Evolutionary conservation across 768 basidiomycete species (phyloP).

Genomic region (Serendipita indica): DNA sequence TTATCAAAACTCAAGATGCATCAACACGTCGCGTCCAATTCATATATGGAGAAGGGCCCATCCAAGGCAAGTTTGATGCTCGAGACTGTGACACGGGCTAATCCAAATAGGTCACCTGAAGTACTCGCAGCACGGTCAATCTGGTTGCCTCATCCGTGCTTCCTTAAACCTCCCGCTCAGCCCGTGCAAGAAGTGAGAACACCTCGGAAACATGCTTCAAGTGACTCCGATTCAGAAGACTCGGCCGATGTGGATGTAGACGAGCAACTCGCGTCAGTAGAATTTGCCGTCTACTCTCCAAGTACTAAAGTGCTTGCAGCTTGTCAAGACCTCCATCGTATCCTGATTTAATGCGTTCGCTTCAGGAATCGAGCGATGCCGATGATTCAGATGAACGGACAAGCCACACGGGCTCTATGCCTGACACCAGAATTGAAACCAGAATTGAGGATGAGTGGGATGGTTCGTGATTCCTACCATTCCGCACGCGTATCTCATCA

Average conservation of each 20-base stretch:
- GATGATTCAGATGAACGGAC: constrained; percentile 2
- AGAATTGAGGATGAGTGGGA: constrained; percentile 4
- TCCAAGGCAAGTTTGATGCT: neutral
- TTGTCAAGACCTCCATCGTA: neutral
- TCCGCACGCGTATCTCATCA: constrained; percentile 10
- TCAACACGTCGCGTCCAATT: constrained; percentile 46
- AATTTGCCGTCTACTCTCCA: neutral
- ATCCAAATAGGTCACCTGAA: neutral
- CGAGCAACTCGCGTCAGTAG: constrained; percentile 50
- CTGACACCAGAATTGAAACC: neutral
- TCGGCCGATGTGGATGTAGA: constrained; percentile 55
- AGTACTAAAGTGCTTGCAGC: neutral
- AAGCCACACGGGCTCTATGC: no score
- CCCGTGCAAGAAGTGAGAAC: neutral
- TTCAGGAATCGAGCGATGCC: neutral
- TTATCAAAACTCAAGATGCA: constrained; percentile 55
- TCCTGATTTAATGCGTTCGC: neutral
- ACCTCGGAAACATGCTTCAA: neutral
- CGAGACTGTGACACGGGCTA: neutral
- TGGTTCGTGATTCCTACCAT: neutral
- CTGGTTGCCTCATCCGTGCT: constrained; percentile 17
- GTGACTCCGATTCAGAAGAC: constrained; percentile 31
- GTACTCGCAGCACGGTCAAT: constrained; percentile 14
- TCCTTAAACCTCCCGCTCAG: neutral
- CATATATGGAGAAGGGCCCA: constrained; percentile 24